Base-by-base conservation (phyloP, 2,329 filamentous ascomycete genomes). In the Ophiobolus disseminans region DNA sequence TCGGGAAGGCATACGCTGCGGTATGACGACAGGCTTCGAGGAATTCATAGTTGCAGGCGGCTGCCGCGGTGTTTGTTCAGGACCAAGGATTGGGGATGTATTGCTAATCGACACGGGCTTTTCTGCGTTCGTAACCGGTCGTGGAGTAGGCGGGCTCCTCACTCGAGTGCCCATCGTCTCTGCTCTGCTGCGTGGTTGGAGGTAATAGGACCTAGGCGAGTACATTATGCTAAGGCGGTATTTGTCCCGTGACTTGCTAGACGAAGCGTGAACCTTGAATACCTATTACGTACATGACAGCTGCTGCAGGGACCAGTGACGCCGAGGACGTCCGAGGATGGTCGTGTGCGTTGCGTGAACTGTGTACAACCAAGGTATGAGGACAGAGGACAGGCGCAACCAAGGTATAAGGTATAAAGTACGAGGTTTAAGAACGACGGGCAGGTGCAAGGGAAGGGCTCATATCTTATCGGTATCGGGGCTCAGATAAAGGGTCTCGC, bases 161-260 rank as follows among this genome's bases (percentile, higher is more conserved):
- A 58, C 36, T 30, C 63, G 57, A 19, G 59, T 56, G 53, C 68
- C 67, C 69, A 72, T 73, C 54, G 63, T 73, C 34, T 66, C 65
- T 13, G 58, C 51, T 26, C 47, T 54, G 31, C 46, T 50, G 43
- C 60, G 64, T 35, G 71, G 62, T n/a, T 68, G 66, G 25, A 68
- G 60, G 63, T 75, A 76, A 62, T 74, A 79, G 50, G 75, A 75
- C 58, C 75, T 72, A 62, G 76, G 75, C 62, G 77, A 75, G 45
- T 60, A 60, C 66, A 78, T 73, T 74, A 78, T 78, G 36, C 58
- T 58, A 50, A 40, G 51, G 55, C 56, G 56, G 58, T 49, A 53
- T 54, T 54, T 56, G 40, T 50, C 58, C 56, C 58, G 64, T 66
- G 62, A 68, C 65, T n/a, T n/a, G n/a, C n/a, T n/a, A n/a, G n/a